Percentiles rank a stretch among this genome's conserved stretches.
Conservation (phyloP, 345 rosid genomes). For the Litchi chinensis region DNA sequence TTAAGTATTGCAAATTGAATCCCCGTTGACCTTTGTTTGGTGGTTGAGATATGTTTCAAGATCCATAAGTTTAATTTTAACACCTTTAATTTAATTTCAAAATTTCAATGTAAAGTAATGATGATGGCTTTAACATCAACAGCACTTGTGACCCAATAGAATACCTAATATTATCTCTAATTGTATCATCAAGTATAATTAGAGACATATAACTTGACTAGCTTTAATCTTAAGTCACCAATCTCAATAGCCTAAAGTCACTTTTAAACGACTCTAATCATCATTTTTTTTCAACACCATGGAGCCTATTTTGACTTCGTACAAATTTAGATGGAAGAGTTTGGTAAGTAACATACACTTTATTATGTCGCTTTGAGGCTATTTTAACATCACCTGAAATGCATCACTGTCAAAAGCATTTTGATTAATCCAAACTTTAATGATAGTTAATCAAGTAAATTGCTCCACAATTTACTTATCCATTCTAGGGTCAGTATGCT, state of each 20-base stretch:
- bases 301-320: constrained; percentile 2
- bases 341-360: not conserved
- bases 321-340: not conserved
- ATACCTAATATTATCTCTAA: not conserved
- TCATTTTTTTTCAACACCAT: not conserved
- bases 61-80: too few species aligned
- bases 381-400: not conserved
- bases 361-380: not conserved
- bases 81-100: constrained; percentile 8
- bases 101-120: constrained; percentile 3
- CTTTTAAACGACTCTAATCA: constrained; percentile 1
- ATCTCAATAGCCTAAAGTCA: not conserved
- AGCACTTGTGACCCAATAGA: constrained; percentile 16
- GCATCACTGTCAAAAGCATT: constrained; percentile 8
- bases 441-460: not conserved
- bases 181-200: not conserved
- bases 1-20: not conserved
- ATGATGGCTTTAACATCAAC: constrained; percentile 8
- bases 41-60: constrained; percentile 21
- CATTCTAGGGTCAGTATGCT: too few species aligned
- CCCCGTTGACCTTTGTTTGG: constrained; percentile 13
- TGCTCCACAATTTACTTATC: not conserved
- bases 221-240: constrained; percentile 11
- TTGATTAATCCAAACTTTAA: not conserved
- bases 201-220: constrained; percentile 12